phyloP scores from a whole-genome alignment of 352 stramenopile genomes.

The Plasmopara viticola region DNA sequence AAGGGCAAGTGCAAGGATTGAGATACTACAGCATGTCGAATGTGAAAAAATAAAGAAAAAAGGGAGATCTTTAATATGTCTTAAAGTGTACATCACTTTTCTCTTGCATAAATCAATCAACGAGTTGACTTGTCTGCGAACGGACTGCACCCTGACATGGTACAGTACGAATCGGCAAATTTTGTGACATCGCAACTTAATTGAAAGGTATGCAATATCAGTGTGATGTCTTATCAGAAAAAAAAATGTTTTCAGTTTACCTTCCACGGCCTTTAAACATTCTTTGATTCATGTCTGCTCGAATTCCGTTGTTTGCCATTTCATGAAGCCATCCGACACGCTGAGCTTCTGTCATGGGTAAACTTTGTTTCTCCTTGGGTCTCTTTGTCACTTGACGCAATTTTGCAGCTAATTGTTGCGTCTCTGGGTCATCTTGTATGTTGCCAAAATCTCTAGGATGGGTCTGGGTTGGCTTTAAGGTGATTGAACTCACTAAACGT shows the following conservation, averaged over 20 bases:
- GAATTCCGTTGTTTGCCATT: slow-evolving; percentile 56
- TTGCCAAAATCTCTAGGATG: slow-evolving; percentile 70
- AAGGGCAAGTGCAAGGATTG: not conserved
- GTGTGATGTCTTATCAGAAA: slow-evolving; percentile 6
- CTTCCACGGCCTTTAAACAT: slow-evolving; percentile 81
- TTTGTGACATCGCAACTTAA: slow-evolving; percentile 73
- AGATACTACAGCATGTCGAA: too few species aligned
- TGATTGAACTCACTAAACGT: slow-evolving; percentile 60
- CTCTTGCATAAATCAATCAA: slow-evolving; percentile 22
- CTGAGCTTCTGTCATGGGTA: slow-evolving; percentile 72
- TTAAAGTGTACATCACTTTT: not conserved
- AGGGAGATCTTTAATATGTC: too few species aligned
- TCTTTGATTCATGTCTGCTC: slow-evolving; percentile 65
- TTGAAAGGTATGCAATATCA: too few species aligned
- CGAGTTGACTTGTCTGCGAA: slow-evolving; percentile 82
- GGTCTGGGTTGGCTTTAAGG: slow-evolving; percentile 68
- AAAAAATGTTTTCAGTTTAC: slow-evolving; percentile 21
- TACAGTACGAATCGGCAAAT: slow-evolving; percentile 81
- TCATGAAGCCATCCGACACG: slow-evolving; percentile 78
- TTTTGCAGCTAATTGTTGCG: slow-evolving; percentile 51
- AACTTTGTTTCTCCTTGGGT: slow-evolving; percentile 50
- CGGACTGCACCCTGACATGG: slow-evolving; percentile 77
- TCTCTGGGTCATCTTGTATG: slow-evolving; percentile 42
- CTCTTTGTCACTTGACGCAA: slow-evolving; percentile 61
- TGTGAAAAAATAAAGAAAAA: too few species aligned